Base-by-base conservation (phyloP, 768 basidiomycete genomes). In the Cytidiella melzeri region DNA sequence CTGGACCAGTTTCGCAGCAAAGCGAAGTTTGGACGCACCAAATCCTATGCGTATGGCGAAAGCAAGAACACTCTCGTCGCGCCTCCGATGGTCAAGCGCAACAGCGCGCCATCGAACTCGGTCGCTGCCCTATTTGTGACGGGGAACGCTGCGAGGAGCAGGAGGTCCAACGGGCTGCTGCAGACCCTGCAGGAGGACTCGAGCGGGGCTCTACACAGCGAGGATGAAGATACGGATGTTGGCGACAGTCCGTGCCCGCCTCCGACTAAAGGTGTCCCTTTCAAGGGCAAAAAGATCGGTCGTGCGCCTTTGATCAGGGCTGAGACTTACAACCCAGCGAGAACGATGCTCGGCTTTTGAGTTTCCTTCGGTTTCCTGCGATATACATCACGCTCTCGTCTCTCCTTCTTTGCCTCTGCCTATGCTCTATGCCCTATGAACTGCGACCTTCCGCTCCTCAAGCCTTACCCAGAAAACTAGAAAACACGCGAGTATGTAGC, bases 31-130 rank as follows among this genome's bases (percentile, higher is more conserved):
- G 84, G 87, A 26, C 84, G 93, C 48, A 90, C 92, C 50, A 88
- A 89, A 61, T 93, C 91, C 0, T 96, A 92, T 60, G 84, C 92
- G 0, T 95, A 92, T 58, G 93, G 92, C n/a, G 92, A 96, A 39
- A 69, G 73, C 20, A 67, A 69, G 55, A 67, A 61, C 55, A 78
- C 74, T 56, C 63, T 66, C 24, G 57, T 70, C 34, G 57, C 65
- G 23, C 50, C 68, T 26, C 19, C 46, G 3, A 34, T 61, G 56
- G 72, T 72, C 37, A 90, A 84, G 63, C 77, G 83, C 60, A 88
- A 78, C 58, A 86, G 80, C 6, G 83, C 76, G 4, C 82, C 86
- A 3, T 73, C 60, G 50, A 69, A 69, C 49, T 77, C 73, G 21
- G 63, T 73, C 47, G 74, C 68, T 48, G 69, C 75, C 18, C 62